phyloP scores from a whole-genome alignment of 768 basidiomycete species.

The Rhizopogon salebrosus region DNA sequence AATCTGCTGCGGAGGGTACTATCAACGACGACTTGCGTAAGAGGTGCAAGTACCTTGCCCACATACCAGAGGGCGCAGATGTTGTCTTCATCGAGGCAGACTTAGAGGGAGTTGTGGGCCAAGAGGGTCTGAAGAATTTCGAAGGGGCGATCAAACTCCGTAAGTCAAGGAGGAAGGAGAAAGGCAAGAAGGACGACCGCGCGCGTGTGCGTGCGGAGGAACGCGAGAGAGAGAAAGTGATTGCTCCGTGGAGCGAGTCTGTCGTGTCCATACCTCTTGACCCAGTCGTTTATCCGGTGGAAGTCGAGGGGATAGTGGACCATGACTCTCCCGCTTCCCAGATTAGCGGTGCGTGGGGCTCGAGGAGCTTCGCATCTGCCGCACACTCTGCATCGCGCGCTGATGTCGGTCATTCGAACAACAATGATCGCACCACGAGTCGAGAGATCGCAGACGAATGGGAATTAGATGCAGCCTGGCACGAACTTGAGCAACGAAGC shows the following conservation, averaged over 20 bases:
- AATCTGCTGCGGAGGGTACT: conserved; percentile 66
- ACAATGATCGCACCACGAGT: conserved; percentile 21
- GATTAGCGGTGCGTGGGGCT: conserved; percentile 65
- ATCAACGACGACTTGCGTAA: conserved; percentile 93
- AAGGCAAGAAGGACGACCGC: conserved; percentile 80
- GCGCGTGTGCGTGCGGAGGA: conserved; percentile 78
- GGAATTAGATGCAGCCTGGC: conserved; percentile 78
- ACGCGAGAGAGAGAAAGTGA: conserved; percentile 55
- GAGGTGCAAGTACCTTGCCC: conserved; percentile 92
- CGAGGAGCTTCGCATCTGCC: conserved; percentile 78
- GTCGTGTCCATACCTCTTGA: conserved; percentile 3
- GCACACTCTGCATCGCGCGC: conserved; percentile 42
- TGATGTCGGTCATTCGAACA: conserved; percentile 37
- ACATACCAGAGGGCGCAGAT: conserved; percentile 87
- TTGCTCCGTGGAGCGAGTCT: conserved; percentile 16
- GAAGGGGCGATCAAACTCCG: conserved; percentile 78
- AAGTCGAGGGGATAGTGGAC: conserved; percentile 11
- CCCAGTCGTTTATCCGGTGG: conserved; percentile 5
- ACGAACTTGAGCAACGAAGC: conserved; percentile 67
- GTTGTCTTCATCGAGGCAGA: conserved; percentile 93
- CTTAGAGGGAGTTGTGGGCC: conserved; percentile 70
- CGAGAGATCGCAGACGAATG: conserved; percentile 52
- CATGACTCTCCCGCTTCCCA: conserved; percentile 8
- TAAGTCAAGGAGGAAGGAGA: conserved; percentile 69
- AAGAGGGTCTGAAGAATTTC: conserved; percentile 73